Base-by-base conservation (phyloP, 1,284 basidiomycete species). In the Ceratorhiza oryzae-sativae region DNA sequence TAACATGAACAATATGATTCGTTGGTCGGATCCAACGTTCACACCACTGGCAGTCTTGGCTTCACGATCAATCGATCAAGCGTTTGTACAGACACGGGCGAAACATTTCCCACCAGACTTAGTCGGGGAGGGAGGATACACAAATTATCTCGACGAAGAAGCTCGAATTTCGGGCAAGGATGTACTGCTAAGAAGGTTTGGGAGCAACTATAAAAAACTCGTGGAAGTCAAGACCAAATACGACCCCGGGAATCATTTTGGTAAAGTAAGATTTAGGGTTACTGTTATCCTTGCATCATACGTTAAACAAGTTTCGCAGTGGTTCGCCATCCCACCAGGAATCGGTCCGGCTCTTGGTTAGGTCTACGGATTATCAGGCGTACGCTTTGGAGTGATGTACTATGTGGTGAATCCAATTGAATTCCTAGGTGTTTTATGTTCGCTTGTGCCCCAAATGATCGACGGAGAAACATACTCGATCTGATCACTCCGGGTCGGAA, bases 171-270 rank as follows among this genome's bases (percentile, higher is more conserved):
- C 60, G 5, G 49, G 30, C 45, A 36, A 48, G n/a, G 60, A n/a
- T 18, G 41, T 34, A 1, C 45, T 23, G 18, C 18, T 48, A 20
- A 25, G 60, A 34, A 42, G 60, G 6, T 73, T 73, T n/a, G 60
- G 60, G 13, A 36, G 27, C n/a, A 73, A 73, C 42, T 71, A 65
- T n/a, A 59, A 59, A 8, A 46, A 51, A 3, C 51, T 73, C 41
- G 23, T 36, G n/a, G 70, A 71, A 41, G 27, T 71, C 18, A 73
- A 71, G 48, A 30, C 36, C 23, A 71, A 71, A 51, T 73, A 71
- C 27, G 68, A 73, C 42, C 68, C 72, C 13, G 59, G 65, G 4
- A 48, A 34, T 20, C 34, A 71, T 1, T 73, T 71, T 30, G 42
- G 71, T 32, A 71, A 65, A 39, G 59, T 61, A 61, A n/a, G n/a